Base-by-base conservation (phyloP, 257 asterid genomes). In the Dorcoceras hygrometricum region DNA sequence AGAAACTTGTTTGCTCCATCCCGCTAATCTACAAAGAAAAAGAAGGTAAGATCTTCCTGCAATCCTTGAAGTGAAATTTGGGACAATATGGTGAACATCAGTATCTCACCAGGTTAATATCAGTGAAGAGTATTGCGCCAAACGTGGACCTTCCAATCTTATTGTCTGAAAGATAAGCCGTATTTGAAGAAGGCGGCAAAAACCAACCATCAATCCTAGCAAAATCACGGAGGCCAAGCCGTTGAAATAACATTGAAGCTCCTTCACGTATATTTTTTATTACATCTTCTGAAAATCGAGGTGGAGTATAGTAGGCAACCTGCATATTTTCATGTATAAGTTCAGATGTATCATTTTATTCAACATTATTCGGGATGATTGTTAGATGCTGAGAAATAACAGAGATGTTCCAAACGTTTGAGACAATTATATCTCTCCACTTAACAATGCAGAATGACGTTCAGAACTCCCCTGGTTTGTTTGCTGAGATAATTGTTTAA, bases 161-260 rank as follows among this genome's bases (percentile, higher is more conserved):
- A 73, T 81, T 80, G 68, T 79, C 82, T 31, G 75, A 67, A 54
- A 80, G 79, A 72, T 80, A 81, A 57, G 83, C 76, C 66, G 80
- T 70, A 78, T 78, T 71, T 71, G 85, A 70, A 62, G 84, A 78
- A 63, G 82, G 81, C 16, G 92, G 95, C 80, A 90, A 76, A 83
- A 81, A 83, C 96, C 97, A 90, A 60, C 97, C 97, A 77, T 90
- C 97, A 31, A 90, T 90, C 75, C 97, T 81, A 74, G 96, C 97
- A 86, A 90, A 90, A 80, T 90, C 96, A 65, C 84, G 87, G 57
- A 90, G 86, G 62, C 92, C 96, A 78, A 90, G 96, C 53, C 61
- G 76, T 79, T 86, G 81, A 74, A 90, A 90, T 71, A 90, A 77
- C 59, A 78, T 73, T 50, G 96, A 84, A 27, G 97, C 96, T 70